Conservation (phyloP, 352 stramenopile species). For the Globisporangium canariense region DNA sequence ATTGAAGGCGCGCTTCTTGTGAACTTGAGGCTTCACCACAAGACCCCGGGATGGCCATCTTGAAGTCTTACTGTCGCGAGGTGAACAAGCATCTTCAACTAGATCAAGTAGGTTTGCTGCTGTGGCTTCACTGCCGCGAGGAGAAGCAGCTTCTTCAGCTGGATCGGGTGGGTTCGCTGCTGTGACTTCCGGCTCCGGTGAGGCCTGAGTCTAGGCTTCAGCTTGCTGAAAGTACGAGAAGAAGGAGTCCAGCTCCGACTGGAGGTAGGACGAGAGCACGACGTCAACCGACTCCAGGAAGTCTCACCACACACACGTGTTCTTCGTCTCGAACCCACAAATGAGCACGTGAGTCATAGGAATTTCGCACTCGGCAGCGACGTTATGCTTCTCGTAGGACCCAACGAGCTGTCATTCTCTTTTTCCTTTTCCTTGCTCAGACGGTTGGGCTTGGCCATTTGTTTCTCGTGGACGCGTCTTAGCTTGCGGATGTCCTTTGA, state of each 20-base stretch:
- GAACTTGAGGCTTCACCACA: too few relatives aligned
- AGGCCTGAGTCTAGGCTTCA: background rate
- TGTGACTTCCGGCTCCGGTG: conserved; percentile 2
- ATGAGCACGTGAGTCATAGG: conserved; percentile 5
- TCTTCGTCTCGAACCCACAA: conserved; percentile 1
- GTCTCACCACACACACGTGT: background rate
- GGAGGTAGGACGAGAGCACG: conserved; percentile 4
- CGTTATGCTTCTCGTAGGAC: conserved; percentile 22
- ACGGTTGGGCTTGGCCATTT: too few relatives aligned
- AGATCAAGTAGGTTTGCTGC: too few relatives aligned
- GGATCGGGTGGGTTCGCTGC: too few relatives aligned
- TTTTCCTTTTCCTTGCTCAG: too few relatives aligned
- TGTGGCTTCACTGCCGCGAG: conserved; percentile 29
- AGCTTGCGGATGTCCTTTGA: too few relatives aligned
- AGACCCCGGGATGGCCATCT: too few relatives aligned
- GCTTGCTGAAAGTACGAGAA: conserved; percentile 1
- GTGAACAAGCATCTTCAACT: too few relatives aligned
- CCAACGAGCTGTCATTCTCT: conserved; percentile 8
- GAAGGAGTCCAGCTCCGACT: background rate
- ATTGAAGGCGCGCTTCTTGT: too few relatives aligned
- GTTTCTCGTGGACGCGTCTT: too few relatives aligned
- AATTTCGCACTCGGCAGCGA: conserved; percentile 13
- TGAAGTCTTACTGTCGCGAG: too few relatives aligned
- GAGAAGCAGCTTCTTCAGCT: conserved; percentile 5
- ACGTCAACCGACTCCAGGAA: background rate